Base-by-base conservation (phyloP, 78 protist species). In the Speleostelium caveatum region DNA sequence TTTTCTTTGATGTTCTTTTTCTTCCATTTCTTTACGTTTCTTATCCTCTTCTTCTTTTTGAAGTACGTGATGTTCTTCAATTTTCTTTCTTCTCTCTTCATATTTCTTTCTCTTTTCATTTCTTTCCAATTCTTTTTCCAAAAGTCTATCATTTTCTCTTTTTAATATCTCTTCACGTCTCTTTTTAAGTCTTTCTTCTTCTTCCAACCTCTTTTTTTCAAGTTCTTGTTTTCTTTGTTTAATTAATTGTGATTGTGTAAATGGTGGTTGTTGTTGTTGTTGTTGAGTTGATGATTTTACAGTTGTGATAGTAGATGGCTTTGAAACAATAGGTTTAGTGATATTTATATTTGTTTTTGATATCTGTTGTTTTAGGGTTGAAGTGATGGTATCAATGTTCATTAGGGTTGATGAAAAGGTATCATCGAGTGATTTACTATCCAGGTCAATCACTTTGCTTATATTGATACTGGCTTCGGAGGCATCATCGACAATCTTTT, bases 101-200 rank as follows among this genome's bases (percentile, higher is more conserved):
- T 68, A 26, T 21, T 68, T 68, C 19, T 68, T 41, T 32, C 41
- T 68, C 55, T 68, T 41, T 51, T 41, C 75, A 35, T 35, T 35
- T 68, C 75, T 68, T 26, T 68, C 53, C 21, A 24, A 22, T 68
- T 68, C 75, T 19, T 41, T 68, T 68, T 68, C 75, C 36, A 14
- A 10, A 21, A 41, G 55, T 68, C 58, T 10, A 45, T 45, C 53
- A 45, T 14, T 14, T 45, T 45, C 41, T 35, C 41, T 68, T 41
- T 28, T 32, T 22, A 41, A 26, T 36, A 33, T 36, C 41, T 68
- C 75, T 51, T 68, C 59, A 41, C 38, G 32, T 41, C 41, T 68
- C 75, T 68, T 68, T 68, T 51, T 68, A 16, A 68, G 41, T 68
- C 36, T 68, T 68, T 68, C 75, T 19, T 68, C 75, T 68, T 68